A percentile compares a stretch with the other conserved stretches of the same genome.
Evolutionary conservation across 1,139 yeast species (phyloP).

Genomic region (Yamadazyma siamensis): DNA sequence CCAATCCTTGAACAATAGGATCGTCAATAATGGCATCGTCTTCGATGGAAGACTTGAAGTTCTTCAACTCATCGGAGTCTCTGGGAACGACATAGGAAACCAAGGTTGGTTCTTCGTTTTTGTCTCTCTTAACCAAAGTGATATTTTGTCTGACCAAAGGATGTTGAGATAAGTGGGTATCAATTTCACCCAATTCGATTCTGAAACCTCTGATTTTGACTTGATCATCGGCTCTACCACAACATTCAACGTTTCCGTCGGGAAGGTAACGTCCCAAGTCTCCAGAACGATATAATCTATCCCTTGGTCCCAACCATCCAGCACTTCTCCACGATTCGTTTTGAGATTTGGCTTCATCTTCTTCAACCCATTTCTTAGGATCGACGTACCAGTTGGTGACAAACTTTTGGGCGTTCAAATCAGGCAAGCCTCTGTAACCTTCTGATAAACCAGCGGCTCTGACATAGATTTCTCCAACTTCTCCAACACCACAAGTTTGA

Average conservation of each 20-base stretch:
- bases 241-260: conserved; percentile 96
- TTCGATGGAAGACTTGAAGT: conserved; percentile 42
- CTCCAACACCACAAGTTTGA: conserved; percentile 96
- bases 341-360: conserved; percentile 37
- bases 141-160: conserved; percentile 87
- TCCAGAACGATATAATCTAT: conserved; percentile 93
- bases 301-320: conserved; percentile 94
- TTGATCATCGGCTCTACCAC: conserved; percentile 99
- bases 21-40: conserved; percentile 40
- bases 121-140: conserved; percentile 89
- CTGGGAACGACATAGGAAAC: conserved; percentile 92
- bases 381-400: conserved; percentile 87
- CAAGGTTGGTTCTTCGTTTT: conserved; percentile 87
- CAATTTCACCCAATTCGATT: conserved; percentile 97
- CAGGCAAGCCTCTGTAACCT: conserved; percentile 91
- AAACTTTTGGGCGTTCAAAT: conserved; percentile 81
- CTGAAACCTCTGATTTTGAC: conserved; percentile 98
- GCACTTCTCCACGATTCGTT: conserved; percentile 66
- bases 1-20: conserved; percentile 76
- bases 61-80: conserved; percentile 51
- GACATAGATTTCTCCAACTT: conserved; percentile 96
- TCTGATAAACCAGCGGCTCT: conserved; percentile 98
- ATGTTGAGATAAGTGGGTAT: conserved; percentile 93
- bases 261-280: conserved; percentile 96
- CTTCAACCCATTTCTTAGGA: conserved; percentile 53